These are phyloP conservation scores for Pythium folliculosum DNA, from an alignment of 352 stramenopile species.

Conservation along the genomic window DNA sequence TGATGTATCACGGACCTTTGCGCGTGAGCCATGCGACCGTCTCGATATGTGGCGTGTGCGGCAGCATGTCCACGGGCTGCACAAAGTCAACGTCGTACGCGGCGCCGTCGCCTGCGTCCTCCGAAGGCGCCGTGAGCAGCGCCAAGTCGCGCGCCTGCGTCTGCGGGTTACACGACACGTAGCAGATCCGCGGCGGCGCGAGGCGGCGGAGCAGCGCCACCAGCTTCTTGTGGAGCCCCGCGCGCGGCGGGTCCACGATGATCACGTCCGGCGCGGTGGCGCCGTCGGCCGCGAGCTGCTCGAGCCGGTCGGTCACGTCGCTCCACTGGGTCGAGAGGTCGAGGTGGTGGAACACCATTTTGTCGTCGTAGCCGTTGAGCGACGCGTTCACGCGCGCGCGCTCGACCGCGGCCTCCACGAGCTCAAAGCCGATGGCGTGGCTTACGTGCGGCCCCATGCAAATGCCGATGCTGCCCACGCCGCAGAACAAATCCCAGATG, in stretches of 20 bases:
- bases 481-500: slow-evolving; percentile 82
- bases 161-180: slow-evolving; percentile 78
- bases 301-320: slow-evolving; percentile 36
- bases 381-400: slow-evolving; percentile 52
- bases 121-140: slow-evolving; percentile 32
- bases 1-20: too few relatives aligned
- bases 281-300: slow-evolving; percentile 18
- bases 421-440: slow-evolving; percentile 68
- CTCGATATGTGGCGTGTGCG: slow-evolving; percentile 79
- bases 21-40: slow-evolving; percentile 69
- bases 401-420: slow-evolving; percentile 59
- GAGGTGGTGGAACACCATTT: slow-evolving; percentile 68
- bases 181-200: slow-evolving; percentile 54
- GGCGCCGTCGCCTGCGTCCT: background rate
- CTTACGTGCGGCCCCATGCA: slow-evolving; percentile 51
- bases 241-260: slow-evolving; percentile 75
- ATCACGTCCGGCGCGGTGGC: slow-evolving; percentile 51
- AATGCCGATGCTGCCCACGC: slow-evolving; percentile 80
- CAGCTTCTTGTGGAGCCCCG: slow-evolving; percentile 69
- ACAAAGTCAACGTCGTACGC: slow-evolving; percentile 49
- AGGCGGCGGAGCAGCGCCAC: slow-evolving; percentile 55
- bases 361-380: slow-evolving; percentile 59
- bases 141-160: slow-evolving; percentile 65
- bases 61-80: slow-evolving; percentile 80
- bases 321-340: slow-evolving; percentile 61